Conservation (phyloP, 2,329 filamentous ascomycete species). For the Pleurostoma richardsiae region DNA sequence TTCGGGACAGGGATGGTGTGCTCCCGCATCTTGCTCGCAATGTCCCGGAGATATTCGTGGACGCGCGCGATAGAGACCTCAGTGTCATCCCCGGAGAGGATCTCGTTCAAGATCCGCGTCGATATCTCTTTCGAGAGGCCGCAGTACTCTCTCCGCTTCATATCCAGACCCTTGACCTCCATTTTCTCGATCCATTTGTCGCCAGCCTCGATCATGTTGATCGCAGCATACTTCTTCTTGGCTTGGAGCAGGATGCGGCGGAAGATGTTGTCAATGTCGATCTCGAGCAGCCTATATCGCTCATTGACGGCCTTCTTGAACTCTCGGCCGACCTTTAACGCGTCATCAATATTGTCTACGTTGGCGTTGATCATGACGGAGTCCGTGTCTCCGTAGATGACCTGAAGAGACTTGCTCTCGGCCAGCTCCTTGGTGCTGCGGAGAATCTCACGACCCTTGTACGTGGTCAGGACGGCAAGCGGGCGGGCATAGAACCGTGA, state of each 20-base stretch:
- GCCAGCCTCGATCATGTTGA: conserved; percentile 85
- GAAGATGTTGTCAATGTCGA: conserved; percentile 98
- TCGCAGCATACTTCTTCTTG: conserved; percentile 98
- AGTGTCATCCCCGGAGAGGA: conserved; percentile 88
- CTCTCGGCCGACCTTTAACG: conserved; percentile 84
- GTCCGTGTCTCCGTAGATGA: conserved; percentile 98
- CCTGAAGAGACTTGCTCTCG: conserved; percentile 82
- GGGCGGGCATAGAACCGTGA: conserved; percentile 96
- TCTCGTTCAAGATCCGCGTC: conserved; percentile 82
- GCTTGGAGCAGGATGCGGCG: conserved; percentile 87
- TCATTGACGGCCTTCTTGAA: conserved; percentile 97
- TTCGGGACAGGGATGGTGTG: conserved; percentile 70
- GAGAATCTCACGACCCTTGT: conserved; percentile 95
- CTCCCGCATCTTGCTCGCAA: conserved; percentile 82
- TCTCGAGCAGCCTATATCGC: conserved; percentile 86
- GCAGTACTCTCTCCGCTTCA: conserved; percentile 97
- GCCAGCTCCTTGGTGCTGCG: conserved; percentile 93
- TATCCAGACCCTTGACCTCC: conserved; percentile 96
- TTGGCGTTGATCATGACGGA: conserved; percentile 99
- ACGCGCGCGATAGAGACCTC: conserved; percentile 85
- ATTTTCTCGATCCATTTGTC: conserved; percentile 91
- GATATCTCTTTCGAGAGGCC: conserved; percentile 93
- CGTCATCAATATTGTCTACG: conserved; percentile 86
- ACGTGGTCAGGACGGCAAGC: conserved; percentile 91
- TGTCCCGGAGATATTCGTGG: conserved; percentile 85